phyloP scores from a whole-genome alignment of 805 yeast species.

The Yarrowia keelungensis region DNA sequence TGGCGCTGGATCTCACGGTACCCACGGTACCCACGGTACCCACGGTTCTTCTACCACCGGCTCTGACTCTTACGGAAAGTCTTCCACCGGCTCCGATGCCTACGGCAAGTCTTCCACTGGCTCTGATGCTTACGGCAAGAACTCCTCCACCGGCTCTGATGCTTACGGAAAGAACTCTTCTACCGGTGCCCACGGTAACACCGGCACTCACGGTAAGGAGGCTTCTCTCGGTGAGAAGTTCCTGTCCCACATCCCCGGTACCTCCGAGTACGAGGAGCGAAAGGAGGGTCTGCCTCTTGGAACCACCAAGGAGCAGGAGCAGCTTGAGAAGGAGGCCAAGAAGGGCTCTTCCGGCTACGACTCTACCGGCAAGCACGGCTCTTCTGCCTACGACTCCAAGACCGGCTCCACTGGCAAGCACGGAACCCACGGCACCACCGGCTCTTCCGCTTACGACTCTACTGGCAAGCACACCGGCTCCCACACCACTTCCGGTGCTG shows the following conservation, averaged over 20 bases:
- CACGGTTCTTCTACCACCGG: background rate
- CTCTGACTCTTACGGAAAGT: background rate
- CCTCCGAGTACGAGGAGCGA: constrained; percentile 38
- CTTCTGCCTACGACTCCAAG: constrained; percentile 19
- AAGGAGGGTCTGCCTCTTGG: constrained; percentile 32
- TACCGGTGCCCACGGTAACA: background rate
- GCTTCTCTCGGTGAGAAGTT: constrained; percentile 30
- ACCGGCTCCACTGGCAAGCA: constrained; percentile 3
- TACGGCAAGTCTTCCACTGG: constrained; percentile 7
- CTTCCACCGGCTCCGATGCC: background rate
- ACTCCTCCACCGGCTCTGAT: background rate
- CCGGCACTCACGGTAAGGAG: constrained; percentile 6
- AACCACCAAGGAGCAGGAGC: constrained; percentile 25
- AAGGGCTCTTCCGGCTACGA: constrained; percentile 13
- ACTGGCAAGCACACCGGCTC: constrained; percentile 30
- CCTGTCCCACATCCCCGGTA: constrained; percentile 27
- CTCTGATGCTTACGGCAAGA: background rate
- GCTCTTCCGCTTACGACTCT: constrained; percentile 10
- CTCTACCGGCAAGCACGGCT: constrained; percentile 20
- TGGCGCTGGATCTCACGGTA: background rate
- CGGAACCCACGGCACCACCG: background rate
- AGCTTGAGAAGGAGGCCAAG: constrained; percentile 15
- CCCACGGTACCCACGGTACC: too few relatives aligned
- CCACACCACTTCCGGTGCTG: constrained; percentile 2
- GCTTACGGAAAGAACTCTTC: constrained; percentile 20